Percentiles rank a stretch among this genome's conserved stretches.
phyloP scores from a whole-genome alignment of 495 filamentous ascomycete genomes.

The Aspergillus asperescens region DNA sequence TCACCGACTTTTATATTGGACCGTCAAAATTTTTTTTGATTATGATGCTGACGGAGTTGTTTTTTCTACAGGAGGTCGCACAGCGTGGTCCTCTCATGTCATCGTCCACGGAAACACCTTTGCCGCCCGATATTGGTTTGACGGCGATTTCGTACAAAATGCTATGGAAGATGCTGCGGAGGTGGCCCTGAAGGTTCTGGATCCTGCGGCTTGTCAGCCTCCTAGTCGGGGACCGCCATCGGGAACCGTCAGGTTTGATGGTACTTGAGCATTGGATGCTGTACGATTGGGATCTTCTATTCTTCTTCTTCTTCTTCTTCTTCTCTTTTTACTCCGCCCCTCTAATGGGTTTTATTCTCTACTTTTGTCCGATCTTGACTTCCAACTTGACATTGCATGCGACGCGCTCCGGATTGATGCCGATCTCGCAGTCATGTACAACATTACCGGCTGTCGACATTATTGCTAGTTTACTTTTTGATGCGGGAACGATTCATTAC shows the following conservation, averaged over 20 bases:
- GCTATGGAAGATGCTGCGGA: slow-evolving; percentile 89
- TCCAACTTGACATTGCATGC: slow-evolving; percentile 13
- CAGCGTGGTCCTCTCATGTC: slow-evolving; percentile 80
- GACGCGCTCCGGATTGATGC: slow-evolving; percentile 21
- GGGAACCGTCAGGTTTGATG: not conserved
- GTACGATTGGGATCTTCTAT: slow-evolving; percentile 16
- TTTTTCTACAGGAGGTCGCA: slow-evolving; percentile 65
- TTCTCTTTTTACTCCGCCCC: slow-evolving; percentile 10
- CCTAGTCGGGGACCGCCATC: not conserved
- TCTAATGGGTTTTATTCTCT: not conserved
- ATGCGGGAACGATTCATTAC: not conserved
- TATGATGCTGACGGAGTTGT: slow-evolving; percentile 15
- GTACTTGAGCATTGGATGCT: slow-evolving; percentile 1
- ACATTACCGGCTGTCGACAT: slow-evolving; percentile 28
- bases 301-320: slow-evolving; percentile 10
- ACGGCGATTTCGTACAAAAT: slow-evolving; percentile 78
- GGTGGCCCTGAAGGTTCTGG: slow-evolving; percentile 51
- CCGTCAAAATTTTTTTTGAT: not conserved
- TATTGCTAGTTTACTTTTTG: slow-evolving; percentile 13
- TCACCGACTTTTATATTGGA: slow-evolving; percentile 40
- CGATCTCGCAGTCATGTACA: slow-evolving; percentile 25
- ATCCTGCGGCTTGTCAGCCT: slow-evolving; percentile 9
- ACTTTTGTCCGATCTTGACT: not conserved
- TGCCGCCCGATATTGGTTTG: slow-evolving; percentile 82
- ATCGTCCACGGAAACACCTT: slow-evolving; percentile 50